Evolutionary conservation across 2,329 filamentous ascomycete genomes (phyloP), one percentile per base, ranked within the genome.

Genomic region (Didymellaceae sp.): DNA sequence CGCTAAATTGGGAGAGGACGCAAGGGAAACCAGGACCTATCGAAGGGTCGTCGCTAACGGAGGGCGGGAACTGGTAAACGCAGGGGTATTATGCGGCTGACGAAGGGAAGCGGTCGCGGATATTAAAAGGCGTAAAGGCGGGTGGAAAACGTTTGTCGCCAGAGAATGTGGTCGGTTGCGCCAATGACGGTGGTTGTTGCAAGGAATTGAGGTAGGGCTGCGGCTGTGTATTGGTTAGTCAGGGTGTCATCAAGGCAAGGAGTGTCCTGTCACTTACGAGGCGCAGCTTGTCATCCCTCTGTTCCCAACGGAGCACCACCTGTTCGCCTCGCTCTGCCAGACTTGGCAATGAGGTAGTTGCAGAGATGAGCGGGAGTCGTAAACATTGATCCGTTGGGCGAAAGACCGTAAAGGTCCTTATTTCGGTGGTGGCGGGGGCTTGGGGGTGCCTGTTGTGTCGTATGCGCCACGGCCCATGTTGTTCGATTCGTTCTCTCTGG

Each of bases 391-490:
- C 42, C 48, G 37, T 35, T 28, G 46, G 42, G 35, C 11, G 26
- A 24, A 22, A 37, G 35, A 39, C 25, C 35, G 9, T 35, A 31
- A 26, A 31, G 7, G 33, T 20, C 40, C 52, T 65, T 72, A 74
- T 70, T 75, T 74, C 42, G 71, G 74, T 32, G 70, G 71, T 28
- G 74, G 73, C 46, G 72, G 71, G 2, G 75, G 76, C 66, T 77
- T 77, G 41, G 75, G 72, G n/a, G 76, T 74, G 55, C 76, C 76
- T n/a, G 76, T 78, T 21, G 76, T 78, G 61, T 79, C 77, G 66
- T 79, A 79, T 54, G 75, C 75, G 54, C 77, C 77, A 58, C 77
- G 75, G 50, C 76, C 76, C 77, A 78, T 79, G 71, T 77, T 77
- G 65, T 63, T 73, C 42, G 71, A 66, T 55, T 70, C 65, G 47